A percentile compares a stretch with the other conserved stretches of the same genome.
Conservation (phyloP, 2,329 filamentous ascomycete species). For the Fusarium ambrosium region DNA sequence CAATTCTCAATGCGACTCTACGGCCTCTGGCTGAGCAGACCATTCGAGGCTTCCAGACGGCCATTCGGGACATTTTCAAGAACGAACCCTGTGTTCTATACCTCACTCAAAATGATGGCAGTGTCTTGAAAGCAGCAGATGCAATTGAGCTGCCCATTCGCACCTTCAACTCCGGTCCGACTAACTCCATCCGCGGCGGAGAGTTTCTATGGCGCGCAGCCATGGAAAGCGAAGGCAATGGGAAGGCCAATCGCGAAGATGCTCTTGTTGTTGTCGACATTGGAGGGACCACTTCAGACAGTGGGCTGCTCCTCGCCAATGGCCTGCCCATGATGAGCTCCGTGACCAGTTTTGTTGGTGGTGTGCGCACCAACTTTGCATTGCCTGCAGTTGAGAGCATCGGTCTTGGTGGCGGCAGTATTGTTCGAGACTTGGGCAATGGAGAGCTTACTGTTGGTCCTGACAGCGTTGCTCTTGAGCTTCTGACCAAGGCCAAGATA, state of each 20-base stretch:
- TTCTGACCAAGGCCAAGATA: slow-evolving; percentile 1
- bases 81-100: slow-evolving; percentile 54
- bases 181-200: slow-evolving; percentile 64
- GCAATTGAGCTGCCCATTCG: slow-evolving; percentile 61
- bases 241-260: slow-evolving; percentile 11
- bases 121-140: slow-evolving; percentile 56
- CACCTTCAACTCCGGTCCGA: slow-evolving; percentile 64
- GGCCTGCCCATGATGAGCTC: slow-evolving; percentile 20
- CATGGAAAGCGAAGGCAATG: slow-evolving; percentile 50
- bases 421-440: neutral
- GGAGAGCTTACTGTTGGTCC: neutral
- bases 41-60: slow-evolving; percentile 59
- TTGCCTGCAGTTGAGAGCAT: slow-evolving; percentile 26
- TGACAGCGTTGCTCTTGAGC: slow-evolving; percentile 3
- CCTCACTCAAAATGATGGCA: slow-evolving; percentile 66
- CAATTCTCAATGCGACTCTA: slow-evolving; percentile 66
- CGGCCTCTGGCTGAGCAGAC: slow-evolving; percentile 61
- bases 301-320: slow-evolving; percentile 59
- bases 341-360: slow-evolving; percentile 13
- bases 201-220: slow-evolving; percentile 58
- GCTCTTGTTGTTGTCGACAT: slow-evolving; percentile 63
- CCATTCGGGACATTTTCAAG: slow-evolving; percentile 58
- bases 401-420: slow-evolving; percentile 49
- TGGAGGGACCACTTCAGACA: slow-evolving; percentile 67
- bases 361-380: slow-evolving; percentile 22